Percentiles rank a stretch among this genome's conserved stretches.
phyloP scores from a whole-genome alignment of 208 protist species.

The Leishmania major region DNA sequence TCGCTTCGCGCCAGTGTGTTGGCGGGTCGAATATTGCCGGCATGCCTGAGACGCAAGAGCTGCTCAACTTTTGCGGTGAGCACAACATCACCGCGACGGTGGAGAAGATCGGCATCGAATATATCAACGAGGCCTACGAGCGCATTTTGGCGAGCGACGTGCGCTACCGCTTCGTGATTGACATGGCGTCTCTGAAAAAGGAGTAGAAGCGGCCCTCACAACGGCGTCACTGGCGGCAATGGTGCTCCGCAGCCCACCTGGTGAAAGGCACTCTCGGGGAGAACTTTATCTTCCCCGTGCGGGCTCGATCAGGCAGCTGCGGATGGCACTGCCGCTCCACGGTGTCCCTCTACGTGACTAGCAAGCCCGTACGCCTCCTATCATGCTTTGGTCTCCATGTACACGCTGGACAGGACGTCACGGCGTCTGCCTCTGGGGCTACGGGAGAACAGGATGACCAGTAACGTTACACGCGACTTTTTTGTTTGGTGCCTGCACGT shows the following conservation, averaged over 20 bases:
- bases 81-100: constrained; percentile 71
- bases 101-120: constrained; percentile 62
- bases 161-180: constrained; percentile 82
- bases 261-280: background rate
- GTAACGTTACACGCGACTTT: background rate
- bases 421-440: background rate
- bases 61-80: constrained; percentile 83
- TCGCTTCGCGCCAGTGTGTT: constrained; percentile 13
- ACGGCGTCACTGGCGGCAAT: too few species aligned
- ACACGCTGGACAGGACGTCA: too few species aligned
- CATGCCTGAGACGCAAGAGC: constrained; percentile 78
- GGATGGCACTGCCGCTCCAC: background rate
- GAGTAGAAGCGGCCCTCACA: background rate
- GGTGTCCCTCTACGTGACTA: background rate
- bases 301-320: background rate
- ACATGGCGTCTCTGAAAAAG: constrained; percentile 51
- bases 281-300: background rate
- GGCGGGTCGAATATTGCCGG: constrained; percentile 53
- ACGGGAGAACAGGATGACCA: background rate
- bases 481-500: background rate
- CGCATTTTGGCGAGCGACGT: constrained; percentile 72
- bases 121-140: constrained; percentile 78
- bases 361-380: background rate
- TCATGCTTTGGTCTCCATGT: background rate
- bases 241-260: background rate